These are phyloP conservation scores for Centrapalus pauciflorus DNA, from an alignment of 129 eudicot genomes.

Conservation along the genomic window DNA sequence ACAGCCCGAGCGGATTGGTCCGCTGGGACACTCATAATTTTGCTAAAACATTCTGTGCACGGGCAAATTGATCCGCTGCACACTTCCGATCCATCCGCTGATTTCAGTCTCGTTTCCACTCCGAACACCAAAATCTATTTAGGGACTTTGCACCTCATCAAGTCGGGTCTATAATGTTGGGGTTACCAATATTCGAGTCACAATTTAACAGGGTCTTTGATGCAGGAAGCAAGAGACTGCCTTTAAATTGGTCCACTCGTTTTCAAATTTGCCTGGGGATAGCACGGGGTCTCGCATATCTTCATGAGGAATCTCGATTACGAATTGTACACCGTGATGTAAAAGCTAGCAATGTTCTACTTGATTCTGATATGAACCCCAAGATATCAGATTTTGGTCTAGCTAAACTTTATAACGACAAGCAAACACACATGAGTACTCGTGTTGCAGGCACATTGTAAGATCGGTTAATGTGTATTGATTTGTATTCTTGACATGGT, in stretches of 20 bases:
- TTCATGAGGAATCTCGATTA: slow-evolving; percentile 61
- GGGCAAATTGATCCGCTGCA: too few relatives aligned
- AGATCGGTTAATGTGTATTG: too few relatives aligned
- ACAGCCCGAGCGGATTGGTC: too few relatives aligned
- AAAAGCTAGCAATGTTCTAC: slow-evolving; percentile 69
- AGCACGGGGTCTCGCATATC: slow-evolving; percentile 59
- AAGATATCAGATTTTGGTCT: slow-evolving; percentile 73
- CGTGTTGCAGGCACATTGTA: slow-evolving; percentile 78
- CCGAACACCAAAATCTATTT: too few relatives aligned
- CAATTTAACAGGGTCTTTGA: slow-evolving; percentile 7
- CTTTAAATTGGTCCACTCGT: slow-evolving; percentile 53
- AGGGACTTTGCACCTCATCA: too few relatives aligned
- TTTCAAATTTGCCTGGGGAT: slow-evolving; percentile 64
- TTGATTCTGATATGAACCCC: slow-evolving; percentile 52
- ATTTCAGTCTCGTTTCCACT: too few relatives aligned
- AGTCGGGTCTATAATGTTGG: too few relatives aligned
- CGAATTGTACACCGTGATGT: slow-evolving; percentile 66
- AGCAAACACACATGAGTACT: slow-evolving; percentile 63
- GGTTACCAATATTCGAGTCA: too few relatives aligned
- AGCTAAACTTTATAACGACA: slow-evolving; percentile 64
- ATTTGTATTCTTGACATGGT: background rate
- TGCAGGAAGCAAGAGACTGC: slow-evolving; percentile 36
- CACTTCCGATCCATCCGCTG: too few relatives aligned
- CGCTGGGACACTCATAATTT: too few relatives aligned
- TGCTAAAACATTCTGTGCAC: too few relatives aligned